These are phyloP conservation scores for Magnaporthiopsis poae DNA, from an alignment of 2,329 filamentous ascomycete species.

Conservation along the genomic window DNA sequence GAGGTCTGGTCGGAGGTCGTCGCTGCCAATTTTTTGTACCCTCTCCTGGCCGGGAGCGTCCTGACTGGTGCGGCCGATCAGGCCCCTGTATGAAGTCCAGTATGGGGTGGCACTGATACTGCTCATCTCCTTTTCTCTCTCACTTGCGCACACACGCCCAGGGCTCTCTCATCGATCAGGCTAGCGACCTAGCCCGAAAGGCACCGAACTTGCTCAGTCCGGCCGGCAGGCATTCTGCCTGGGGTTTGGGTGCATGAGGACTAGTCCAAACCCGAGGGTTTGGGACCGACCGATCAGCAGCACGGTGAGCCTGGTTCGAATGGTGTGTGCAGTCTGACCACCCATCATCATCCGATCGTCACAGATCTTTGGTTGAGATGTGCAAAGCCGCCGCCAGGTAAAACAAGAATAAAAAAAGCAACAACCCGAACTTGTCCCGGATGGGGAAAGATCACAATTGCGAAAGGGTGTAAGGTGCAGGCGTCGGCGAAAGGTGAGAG, in stretches of 20 bases:
- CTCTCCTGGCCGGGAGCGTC: too few relatives aligned
- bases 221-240: background rate
- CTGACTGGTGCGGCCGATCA: too few relatives aligned
- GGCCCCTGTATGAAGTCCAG: too few relatives aligned
- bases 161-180: too few relatives aligned
- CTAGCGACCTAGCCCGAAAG: background rate
- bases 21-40: too few relatives aligned
- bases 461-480: too few relatives aligned
- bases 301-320: background rate
- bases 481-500: background rate
- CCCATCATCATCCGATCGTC: background rate
- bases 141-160: too few relatives aligned
- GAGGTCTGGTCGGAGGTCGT: too few relatives aligned
- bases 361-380: background rate
- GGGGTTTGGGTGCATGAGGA: background rate
- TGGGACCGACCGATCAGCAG: background rate
- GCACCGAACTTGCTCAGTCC: background rate
- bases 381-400: background rate
- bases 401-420: background rate
- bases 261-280: background rate
- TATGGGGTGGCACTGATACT: too few relatives aligned
- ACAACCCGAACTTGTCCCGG: background rate
- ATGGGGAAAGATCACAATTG: background rate
- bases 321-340: too few relatives aligned
- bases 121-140: too few relatives aligned